Evolutionary conservation across 257 asterid species (phyloP).

Genomic region (Solanum neorickii): DNA sequence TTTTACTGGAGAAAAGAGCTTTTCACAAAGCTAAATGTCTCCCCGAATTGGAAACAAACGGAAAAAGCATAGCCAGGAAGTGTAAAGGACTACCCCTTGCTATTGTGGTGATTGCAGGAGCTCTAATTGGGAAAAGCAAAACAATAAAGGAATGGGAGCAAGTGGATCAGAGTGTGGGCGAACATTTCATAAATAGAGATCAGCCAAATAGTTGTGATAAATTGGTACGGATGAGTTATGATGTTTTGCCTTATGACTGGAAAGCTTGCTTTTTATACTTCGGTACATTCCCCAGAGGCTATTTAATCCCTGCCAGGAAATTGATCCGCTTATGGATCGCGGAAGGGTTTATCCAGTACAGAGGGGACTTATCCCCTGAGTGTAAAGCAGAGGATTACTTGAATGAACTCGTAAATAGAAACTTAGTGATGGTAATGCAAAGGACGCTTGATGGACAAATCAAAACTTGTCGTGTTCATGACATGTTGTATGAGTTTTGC

Average conservation of each 20-base stretch:
- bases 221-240: conserved; percentile 32
- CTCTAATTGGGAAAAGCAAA: conserved; percentile 26
- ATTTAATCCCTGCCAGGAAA: conserved; percentile 29
- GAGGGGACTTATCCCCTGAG: conserved; percentile 23
- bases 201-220: conserved; percentile 16
- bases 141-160: conserved; percentile 25
- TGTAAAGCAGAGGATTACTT: conserved; percentile 31
- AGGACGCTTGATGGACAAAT: conserved; percentile 25
- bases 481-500: conserved; percentile 47
- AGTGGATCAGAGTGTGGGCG: conserved; percentile 32
- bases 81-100: conserved; percentile 49
- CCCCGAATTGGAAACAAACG: conserved; percentile 11
- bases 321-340: conserved; percentile 40
- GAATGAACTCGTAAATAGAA: conserved; percentile 37
- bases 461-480: conserved; percentile 43
- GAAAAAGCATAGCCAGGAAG: conserved; percentile 24
- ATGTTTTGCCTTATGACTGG: conserved; percentile 34
- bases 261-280: conserved; percentile 44
- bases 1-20: conserved; percentile 31
- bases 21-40: conserved; percentile 31
- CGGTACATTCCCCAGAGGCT: conserved; percentile 48
- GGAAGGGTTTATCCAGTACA: conserved; percentile 38
- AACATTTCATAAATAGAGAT: conserved; percentile 18
- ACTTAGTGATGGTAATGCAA: conserved; percentile 30
- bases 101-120: conserved; percentile 44